Base-by-base conservation (phyloP, 306 rosid genomes). In the Cicer judaicum region DNA sequence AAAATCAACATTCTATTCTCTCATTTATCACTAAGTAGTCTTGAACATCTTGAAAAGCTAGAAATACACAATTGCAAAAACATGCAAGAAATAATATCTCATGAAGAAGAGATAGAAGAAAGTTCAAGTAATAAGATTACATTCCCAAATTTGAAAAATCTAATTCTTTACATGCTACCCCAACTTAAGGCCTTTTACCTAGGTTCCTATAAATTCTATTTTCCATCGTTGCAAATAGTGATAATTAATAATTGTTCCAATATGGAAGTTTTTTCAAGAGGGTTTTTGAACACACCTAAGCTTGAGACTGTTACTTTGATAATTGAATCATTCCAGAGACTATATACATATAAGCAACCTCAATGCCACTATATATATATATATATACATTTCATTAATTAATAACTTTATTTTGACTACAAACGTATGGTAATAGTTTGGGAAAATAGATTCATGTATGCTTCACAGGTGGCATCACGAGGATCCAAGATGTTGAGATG, bases 31-130 rank as follows among this genome's bases (percentile, higher is more conserved):
- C 10, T 55, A 1, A 16, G 1, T 16, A 53, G 40, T 50, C 63
- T 70, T 52, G 5, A 52, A 10, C 29, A 7, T 36, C 64, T 65
- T 42, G 10, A 65, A 38, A 18, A 42, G 16, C 39, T 70, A 3
- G 4, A 5, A 10, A 50, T 70, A 39, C 0, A 0, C 0, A 0
- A 6, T 1, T 70, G 75, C 13, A 0, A 53, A 8, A 70, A 39
- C 12, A 11, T 70, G 59, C 52, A 39, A 70, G 70, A 47, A 61
- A 73, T 61, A 60, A 8, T 59, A n/a, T 29, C 44, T 15, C 15
- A 8, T 15, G 11, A 13, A 13, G 68, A 59, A 54, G 44, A 70
- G 7, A 54, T 1, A 6, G 13, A 47, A 50, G 8, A 24, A 52
- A 38, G 14, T 39, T 19, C 1, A 39, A 11, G 36, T 29, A 29